Base-by-base conservation (phyloP, 768 basidiomycete genomes). In the Neoboletus brunneissimus region DNA sequence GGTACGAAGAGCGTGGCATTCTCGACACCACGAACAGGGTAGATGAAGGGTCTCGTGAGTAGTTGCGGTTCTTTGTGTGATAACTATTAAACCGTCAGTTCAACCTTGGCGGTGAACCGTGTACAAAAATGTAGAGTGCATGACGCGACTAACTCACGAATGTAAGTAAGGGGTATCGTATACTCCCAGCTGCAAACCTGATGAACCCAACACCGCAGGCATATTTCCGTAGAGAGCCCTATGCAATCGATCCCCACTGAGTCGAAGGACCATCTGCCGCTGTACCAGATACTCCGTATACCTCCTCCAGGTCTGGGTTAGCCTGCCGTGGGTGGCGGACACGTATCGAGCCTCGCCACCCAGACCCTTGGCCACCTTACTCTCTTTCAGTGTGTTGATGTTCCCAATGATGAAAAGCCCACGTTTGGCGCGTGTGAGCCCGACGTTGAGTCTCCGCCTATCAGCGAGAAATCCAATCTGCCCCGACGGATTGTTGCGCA, bases 401-500 rank as follows among this genome's bases (percentile, higher is more conserved):
- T 80, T 91, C 35, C 92, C 91, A 4, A 93, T 76, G 11, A 94
- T 80, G 64, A 93, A 89, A 58, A 94, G 68, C n/a, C 87, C 91
- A 56, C 92, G 77, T 73, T 88, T 89, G 31, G 93, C 94, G 23
- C 94, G 77, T 49, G 94, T 97, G 54, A 97, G 76, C 2, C 93
- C 94, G 27, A 97, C 94, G 70, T 97, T 97, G 53, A 96, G 76
- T 62, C 94, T 72, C 58, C 94, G 77, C 64, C 86, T 78, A 73
- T 97, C 94, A 22, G 88, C 91, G 23, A 97, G 77, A 73, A 97
- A 97, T 1, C 94, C 94, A 64, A 97, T 91, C 54, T 83, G 77
- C 11, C 92, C 91, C 1, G 72, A 73, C 3, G 76, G 64, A 65
- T 97, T 97, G 69, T 89, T 90, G 51, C 94, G 80, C 48, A 94